Base-by-base conservation (phyloP, 106 monocot genomes). In the Agapanthus africanus region DNA sequence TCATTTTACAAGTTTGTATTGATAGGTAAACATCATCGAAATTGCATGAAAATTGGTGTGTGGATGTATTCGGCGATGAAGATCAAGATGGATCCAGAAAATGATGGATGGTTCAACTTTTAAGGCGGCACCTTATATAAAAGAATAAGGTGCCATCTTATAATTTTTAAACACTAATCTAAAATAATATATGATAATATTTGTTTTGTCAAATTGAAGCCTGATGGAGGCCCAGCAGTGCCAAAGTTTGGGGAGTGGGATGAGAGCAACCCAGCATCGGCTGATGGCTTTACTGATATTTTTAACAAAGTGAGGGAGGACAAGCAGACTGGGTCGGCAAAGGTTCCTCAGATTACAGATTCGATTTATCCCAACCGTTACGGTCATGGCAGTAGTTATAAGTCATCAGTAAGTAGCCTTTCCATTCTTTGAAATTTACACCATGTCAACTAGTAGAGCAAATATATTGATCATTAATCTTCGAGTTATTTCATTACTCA, bases 161-260 rank as follows among this genome's bases (percentile, higher is more conserved):
- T n/a, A n/a, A n/a, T n/a, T n/a, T n/a, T n/a, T n/a, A n/a, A n/a
- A n/a, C n/a, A n/a, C n/a, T n/a, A n/a, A n/a, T n/a, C n/a, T n/a
- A n/a, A n/a, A n/a, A n/a, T n/a, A n/a, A n/a, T n/a, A n/a, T n/a
- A n/a, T n/a, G n/a, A n/a, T n/a, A n/a, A n/a, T n/a, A n/a, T n/a
- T n/a, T 71, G 13, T 22, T 60, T 57, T 78, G 19, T 30, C 14
- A 7, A n/a, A 18, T 36, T 70, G 66, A 71, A 91, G 94, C 67
- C 78, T 31, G 85, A 88, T 10, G 78, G 66, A 75, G 74, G 74
- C 15, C 66, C 80, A 10, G 41, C 74, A 23, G 79, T 94, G 64
- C 94, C 94, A 22, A 77, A 79, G 65, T 90, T 94, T 71, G 94
- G 94, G 15, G 85, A 72, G 21, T 94, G 94, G 94, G 87, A 94